Evolutionary conservation across 78 protist genomes (phyloP).

Genomic region (Emiliania huxleyi): DNA sequence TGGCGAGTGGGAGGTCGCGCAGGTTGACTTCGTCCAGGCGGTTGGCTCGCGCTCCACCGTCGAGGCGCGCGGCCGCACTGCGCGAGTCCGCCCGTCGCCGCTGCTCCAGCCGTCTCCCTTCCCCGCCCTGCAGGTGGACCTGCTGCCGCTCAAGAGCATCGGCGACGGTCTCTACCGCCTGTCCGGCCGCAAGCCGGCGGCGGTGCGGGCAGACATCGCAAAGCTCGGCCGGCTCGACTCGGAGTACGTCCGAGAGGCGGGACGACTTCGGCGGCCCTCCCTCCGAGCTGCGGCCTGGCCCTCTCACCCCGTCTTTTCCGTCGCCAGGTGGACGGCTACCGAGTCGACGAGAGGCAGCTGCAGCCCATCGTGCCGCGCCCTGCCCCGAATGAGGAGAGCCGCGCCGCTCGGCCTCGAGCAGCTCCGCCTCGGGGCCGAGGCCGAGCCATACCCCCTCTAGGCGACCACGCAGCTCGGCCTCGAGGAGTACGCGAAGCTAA

Average conservation of each 20-base stretch:
- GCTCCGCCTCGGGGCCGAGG: too few species aligned
- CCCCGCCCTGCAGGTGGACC: background rate
- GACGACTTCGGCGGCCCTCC: too few species aligned
- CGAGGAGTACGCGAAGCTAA: background rate
- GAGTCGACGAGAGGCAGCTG: background rate
- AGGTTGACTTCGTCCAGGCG: background rate
- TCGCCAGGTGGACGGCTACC: background rate
- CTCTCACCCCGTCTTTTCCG: too few species aligned
- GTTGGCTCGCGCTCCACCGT: background rate
- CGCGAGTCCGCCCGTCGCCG: too few species aligned
- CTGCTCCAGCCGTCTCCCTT: too few species aligned
- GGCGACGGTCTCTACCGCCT: background rate
- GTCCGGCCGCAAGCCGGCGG: background rate
- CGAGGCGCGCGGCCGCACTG: background rate
- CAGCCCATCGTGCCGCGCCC: background rate
- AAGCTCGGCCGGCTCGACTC: background rate
- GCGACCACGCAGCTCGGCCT: background rate
- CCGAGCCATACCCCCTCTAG: too few species aligned
- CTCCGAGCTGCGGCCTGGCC: too few species aligned
- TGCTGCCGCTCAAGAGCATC: background rate
- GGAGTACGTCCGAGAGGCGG: conserved; percentile 8
- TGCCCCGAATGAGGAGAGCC: too few species aligned
- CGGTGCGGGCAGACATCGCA: background rate
- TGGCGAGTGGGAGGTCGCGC: conserved; percentile 13
- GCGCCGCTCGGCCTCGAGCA: too few species aligned